Evolutionary conservation across 345 rosid genomes (phyloP), one percentile per base, ranked within the genome.

Genomic region (Cochlearia excelsa): DNA sequence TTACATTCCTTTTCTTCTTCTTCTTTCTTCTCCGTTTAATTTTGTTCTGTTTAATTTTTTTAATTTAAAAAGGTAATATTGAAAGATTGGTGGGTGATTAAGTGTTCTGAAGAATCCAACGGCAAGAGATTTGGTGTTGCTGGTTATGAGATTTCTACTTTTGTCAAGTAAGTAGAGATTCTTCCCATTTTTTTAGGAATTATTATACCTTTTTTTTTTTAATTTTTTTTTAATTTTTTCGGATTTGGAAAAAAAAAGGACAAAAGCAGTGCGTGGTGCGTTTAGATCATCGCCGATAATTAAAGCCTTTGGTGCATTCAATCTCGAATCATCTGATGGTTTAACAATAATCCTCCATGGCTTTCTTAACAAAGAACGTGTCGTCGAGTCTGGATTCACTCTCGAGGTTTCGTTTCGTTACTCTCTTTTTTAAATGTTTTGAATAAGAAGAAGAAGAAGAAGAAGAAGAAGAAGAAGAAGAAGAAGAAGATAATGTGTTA

Each of bases 1-100:
- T n/a, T n/a, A n/a, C n/a, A n/a, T n/a, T n/a, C n/a, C n/a, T n/a
- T n/a, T 26, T 38, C 10, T 2, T 0, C 9, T 47, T 35, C 57
- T 30, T 30, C 4, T 9, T 9, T 30, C 3, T 31, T 31, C 5
- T n/a, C n/a, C n/a, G n/a, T n/a, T n/a, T n/a, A n/a, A n/a, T n/a
- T n/a, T n/a, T n/a, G n/a, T n/a, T n/a, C n/a, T n/a, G n/a, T n/a
- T n/a, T n/a, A n/a, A n/a, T n/a, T n/a, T n/a, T n/a, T n/a, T n/a
- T n/a, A n/a, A n/a, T n/a, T n/a, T n/a, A n/a, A 11, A 45, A 49
- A 88, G 97, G 93, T 87, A 30, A 33, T 76, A 6, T 58, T 90
- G 67, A 68, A 59, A 27, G 82, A 83, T 54, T 90, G 97, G 97
- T 90, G 97, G 97, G 44, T 90, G 67, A 58, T 77, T 7, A 76